phyloP scores from a whole-genome alignment of 768 basidiomycete genomes.

The Serendipita sp. region DNA sequence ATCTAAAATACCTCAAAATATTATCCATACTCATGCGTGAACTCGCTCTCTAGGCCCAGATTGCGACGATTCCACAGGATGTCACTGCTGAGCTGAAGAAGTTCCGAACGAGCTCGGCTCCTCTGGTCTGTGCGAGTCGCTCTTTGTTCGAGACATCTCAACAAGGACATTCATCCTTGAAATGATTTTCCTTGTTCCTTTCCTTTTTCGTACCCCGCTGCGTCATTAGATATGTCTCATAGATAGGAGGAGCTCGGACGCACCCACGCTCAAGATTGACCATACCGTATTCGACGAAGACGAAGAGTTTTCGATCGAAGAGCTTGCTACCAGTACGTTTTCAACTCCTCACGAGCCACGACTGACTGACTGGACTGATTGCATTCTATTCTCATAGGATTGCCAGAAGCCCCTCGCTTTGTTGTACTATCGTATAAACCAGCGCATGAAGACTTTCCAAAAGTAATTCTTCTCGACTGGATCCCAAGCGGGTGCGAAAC shows the following conservation, averaged over 20 bases:
- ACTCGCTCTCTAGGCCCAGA: neutral
- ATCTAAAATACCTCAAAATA: neutral
- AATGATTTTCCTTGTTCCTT: neutral
- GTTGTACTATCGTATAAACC: slow-evolving; percentile 75
- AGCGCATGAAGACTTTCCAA: slow-evolving; percentile 64
- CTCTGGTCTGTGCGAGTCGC: neutral
- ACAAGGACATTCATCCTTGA: too few relatives aligned
- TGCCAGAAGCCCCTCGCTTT: slow-evolving; percentile 77
- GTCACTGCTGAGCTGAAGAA: neutral
- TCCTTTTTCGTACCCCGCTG: neutral
- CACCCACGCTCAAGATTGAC: neutral
- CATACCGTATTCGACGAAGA: neutral
- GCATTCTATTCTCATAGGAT: slow-evolving; percentile 36
- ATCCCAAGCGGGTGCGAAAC: slow-evolving; percentile 63
- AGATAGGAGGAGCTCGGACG: neutral
- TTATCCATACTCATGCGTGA: too few relatives aligned
- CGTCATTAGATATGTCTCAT: neutral
- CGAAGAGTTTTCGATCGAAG: slow-evolving; percentile 5
- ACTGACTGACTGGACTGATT: neutral
- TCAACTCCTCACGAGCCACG: neutral
- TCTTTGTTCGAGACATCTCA: neutral
- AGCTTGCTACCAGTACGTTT: neutral
- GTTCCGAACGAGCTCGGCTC: neutral
- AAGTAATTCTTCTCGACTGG: slow-evolving; percentile 79
- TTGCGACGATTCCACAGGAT: neutral